phyloP scores from a whole-genome alignment of 768 basidiomycete species.

The Trametes meyenii region DNA sequence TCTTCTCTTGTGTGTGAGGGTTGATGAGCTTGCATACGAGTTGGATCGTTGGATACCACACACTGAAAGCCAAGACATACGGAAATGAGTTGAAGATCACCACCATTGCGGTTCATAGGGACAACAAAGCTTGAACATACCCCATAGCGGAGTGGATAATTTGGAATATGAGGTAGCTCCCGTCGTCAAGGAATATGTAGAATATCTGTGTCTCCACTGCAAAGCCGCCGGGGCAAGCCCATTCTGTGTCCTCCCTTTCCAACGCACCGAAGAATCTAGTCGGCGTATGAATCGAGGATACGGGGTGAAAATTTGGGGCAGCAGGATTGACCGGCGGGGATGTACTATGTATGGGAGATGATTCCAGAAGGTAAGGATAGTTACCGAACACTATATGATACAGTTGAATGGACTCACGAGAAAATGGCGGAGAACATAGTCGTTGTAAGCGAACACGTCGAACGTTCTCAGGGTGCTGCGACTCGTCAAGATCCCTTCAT shows the following conservation, averaged over 20 bases:
- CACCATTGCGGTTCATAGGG: no score
- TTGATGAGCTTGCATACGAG: conserved; percentile 90
- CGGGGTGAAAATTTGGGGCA: conserved; percentile 83
- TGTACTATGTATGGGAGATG: conserved; percentile 46
- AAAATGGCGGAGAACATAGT: conserved; percentile 78
- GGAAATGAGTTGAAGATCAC: background rate
- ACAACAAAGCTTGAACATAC: conserved; percentile 49
- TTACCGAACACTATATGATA: background rate
- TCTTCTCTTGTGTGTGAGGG: conserved; percentile 68
- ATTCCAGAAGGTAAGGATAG: conserved; percentile 15
- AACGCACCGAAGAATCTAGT: conserved; percentile 74
- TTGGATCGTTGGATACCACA: conserved; percentile 95
- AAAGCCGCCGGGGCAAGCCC: conserved; percentile 83
- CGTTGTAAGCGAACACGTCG: no score
- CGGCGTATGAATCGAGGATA: conserved; percentile 57
- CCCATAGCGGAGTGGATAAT: conserved; percentile 88
- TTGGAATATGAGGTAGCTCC: conserved; percentile 76
- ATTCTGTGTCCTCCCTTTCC: conserved; percentile 73
- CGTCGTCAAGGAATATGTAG: conserved; percentile 83
- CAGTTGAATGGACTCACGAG: conserved; percentile 57
- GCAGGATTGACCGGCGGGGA: conserved; percentile 59
- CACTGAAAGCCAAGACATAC: conserved; percentile 42
- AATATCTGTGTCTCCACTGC: conserved; percentile 89
- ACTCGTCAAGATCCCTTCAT: no score
- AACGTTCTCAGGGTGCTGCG: no score